Conservation (phyloP, 2,329 filamentous ascomycete genomes). For the Achaetomium macrosporum region DNA sequence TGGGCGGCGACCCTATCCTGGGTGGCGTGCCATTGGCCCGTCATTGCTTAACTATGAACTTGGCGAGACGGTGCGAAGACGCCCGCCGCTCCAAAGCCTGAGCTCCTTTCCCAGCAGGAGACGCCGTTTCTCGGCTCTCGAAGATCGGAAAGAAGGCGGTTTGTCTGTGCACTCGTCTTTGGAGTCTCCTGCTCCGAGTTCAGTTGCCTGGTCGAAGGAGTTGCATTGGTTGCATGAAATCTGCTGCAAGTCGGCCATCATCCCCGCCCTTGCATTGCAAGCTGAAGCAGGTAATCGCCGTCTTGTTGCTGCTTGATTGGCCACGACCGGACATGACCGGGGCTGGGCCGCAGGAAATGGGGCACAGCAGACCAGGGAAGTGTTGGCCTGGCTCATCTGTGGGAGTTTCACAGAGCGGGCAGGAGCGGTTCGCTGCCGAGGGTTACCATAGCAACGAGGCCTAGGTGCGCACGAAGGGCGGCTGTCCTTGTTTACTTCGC, state of each 20-base stretch:
- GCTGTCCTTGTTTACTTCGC: constrained; percentile 17
- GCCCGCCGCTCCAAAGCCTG: too few species aligned
- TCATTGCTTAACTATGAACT: too few species aligned
- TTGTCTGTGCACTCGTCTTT: background rate
- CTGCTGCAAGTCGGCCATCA: constrained; percentile 7
- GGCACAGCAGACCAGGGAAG: constrained; percentile 7
- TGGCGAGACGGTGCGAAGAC: too few species aligned
- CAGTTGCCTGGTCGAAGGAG: constrained; percentile 10
- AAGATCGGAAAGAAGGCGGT: too few species aligned
- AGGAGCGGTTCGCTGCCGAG: background rate
- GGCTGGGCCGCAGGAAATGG: constrained; percentile 2
- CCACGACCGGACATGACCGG: background rate
- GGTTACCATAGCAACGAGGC: constrained; percentile 18
- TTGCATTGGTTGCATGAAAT: constrained; percentile 6
- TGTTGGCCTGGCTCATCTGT: background rate
- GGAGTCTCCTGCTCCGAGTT: background rate
- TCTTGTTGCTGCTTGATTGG: constrained; percentile 13
- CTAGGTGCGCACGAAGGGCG: constrained; percentile 11
- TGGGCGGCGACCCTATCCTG: too few species aligned
- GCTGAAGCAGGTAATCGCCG: constrained; percentile 4
- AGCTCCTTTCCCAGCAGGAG: too few species aligned
- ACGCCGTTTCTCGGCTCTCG: too few species aligned
- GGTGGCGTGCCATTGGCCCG: too few species aligned
- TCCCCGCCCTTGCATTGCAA: background rate
- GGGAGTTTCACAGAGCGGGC: constrained; percentile 9